phyloP scores from a whole-genome alignment of 352 stramenopile species.

The Globisporangium perplexum region DNA sequence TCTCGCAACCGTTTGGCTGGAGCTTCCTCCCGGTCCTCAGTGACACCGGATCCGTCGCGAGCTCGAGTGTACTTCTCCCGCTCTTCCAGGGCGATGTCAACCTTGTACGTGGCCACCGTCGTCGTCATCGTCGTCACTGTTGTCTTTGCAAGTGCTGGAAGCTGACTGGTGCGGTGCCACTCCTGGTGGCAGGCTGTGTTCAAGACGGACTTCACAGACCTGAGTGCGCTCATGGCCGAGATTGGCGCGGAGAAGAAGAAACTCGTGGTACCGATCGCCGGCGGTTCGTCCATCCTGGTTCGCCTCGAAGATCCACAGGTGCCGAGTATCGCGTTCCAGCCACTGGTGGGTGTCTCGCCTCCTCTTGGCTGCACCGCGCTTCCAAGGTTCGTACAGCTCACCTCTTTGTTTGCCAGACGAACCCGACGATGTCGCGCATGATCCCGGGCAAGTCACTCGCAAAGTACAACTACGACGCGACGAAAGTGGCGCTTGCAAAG shows the following conservation, averaged over 20 bases:
- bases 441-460: conserved; percentile 23
- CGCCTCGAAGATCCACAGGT: conserved; percentile 62
- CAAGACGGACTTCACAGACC: conserved; percentile 11
- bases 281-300: conserved; percentile 50
- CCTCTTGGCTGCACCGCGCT: not conserved
- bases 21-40: conserved; percentile 53
- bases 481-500: conserved; percentile 35
- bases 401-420: conserved; percentile 11
- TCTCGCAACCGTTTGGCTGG: conserved; percentile 52
- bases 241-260: conserved; percentile 48
- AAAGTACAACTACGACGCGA: conserved; percentile 48
- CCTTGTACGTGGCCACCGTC: conserved; percentile 42
- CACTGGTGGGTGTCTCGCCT: conserved; percentile 31
- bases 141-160: not conserved
- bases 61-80: conserved; percentile 45
- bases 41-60: conserved; percentile 24
- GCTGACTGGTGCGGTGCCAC: not conserved
- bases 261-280: conserved; percentile 20
- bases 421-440: conserved; percentile 34
- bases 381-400: not conserved
- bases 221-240: conserved; percentile 29
- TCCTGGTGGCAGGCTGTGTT: conserved; percentile 25
- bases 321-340: conserved; percentile 20
- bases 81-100: conserved; percentile 60
- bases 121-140: not conserved